A percentile compares a stretch with the other conserved stretches of the same genome.
Evolutionary conservation across 2,329 filamentous ascomycete species (phyloP).

Genomic region (Capronia americana): DNA sequence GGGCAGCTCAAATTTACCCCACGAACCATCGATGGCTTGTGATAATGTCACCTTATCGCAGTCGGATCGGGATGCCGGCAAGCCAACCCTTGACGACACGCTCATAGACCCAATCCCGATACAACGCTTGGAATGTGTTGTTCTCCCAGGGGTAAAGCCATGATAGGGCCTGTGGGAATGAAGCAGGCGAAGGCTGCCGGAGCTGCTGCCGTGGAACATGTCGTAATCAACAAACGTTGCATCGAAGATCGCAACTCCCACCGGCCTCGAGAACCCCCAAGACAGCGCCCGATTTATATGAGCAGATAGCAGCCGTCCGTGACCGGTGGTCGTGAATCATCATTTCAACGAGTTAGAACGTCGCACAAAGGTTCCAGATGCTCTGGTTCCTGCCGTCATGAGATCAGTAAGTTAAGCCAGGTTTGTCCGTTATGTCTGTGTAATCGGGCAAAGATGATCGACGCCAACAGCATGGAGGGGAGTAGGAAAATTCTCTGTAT

Average conservation of each 20-base stretch:
- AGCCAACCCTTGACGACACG: not conserved
- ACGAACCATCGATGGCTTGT: not conserved
- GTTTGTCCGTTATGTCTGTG: not conserved
- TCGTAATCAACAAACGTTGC: slow-evolving; percentile 5
- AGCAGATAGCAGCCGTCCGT: not conserved
- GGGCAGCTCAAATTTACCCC: slow-evolving; percentile 5
- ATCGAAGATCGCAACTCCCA: not conserved
- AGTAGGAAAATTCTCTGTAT: slow-evolving; percentile 3
- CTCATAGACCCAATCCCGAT: not conserved
- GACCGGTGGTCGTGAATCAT: slow-evolving; percentile 11
- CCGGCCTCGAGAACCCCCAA: not conserved
- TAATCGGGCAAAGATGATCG: slow-evolving; percentile 4
- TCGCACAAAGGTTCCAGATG: slow-evolving; percentile 20
- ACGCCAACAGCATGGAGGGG: not conserved
- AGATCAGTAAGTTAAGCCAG: not conserved
- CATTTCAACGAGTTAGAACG: slow-evolving; percentile 10
- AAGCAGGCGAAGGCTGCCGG: not conserved
- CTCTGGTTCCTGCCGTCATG: not conserved
- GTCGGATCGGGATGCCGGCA: not conserved
- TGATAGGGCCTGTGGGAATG: not conserved
- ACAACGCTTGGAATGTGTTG: not conserved
- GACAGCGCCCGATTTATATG: slow-evolving; percentile 5
- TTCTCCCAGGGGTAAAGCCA: not conserved
- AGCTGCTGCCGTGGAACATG: slow-evolving; percentile 14
- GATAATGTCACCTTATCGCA: not conserved